Percentiles rank a stretch among this genome's conserved stretches.
phyloP scores from a whole-genome alignment of 192 early-diverging fungal species.

The Umbelopsis vinacea region DNA sequence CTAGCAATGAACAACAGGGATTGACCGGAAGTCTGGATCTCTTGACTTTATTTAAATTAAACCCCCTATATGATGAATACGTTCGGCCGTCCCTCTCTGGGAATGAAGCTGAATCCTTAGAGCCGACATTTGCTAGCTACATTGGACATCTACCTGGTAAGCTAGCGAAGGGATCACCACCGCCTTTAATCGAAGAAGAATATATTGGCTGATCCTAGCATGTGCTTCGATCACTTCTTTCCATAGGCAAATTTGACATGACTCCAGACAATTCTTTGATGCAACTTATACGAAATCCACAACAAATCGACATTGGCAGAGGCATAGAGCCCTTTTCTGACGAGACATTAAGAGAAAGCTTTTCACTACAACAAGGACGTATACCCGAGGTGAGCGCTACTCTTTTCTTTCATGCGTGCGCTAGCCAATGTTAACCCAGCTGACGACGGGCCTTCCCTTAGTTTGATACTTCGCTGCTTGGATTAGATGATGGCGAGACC shows the following conservation, averaged over 20 bases:
- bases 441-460: not conserved
- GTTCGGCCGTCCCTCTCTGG: slow-evolving; percentile 37
- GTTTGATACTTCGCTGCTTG: slow-evolving; percentile 41
- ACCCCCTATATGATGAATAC: slow-evolving; percentile 41
- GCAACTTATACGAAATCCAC: slow-evolving; percentile 39
- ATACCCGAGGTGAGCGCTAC: slow-evolving; percentile 36
- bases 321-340: slow-evolving; percentile 32
- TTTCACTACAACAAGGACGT: slow-evolving; percentile 36
- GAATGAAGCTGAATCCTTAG: slow-evolving; percentile 30
- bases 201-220: no score
- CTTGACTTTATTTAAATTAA: slow-evolving; percentile 37
- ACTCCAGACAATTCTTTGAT: slow-evolving; percentile 38
- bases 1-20: slow-evolving; percentile 16
- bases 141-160: slow-evolving; percentile 43
- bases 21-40: slow-evolving; percentile 47
- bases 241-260: slow-evolving; percentile 28
- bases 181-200: not conserved
- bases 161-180: not conserved
- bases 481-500: slow-evolving; percentile 25
- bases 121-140: slow-evolving; percentile 29
- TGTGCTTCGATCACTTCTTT: no score
- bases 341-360: slow-evolving; percentile 36
- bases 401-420: no score
- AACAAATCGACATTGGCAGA: slow-evolving; percentile 19
- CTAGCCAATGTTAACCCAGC: not conserved